A percentile compares a stretch with the other conserved stretches of the same genome.
These are phyloP conservation scores for Drosera capensis DNA, from an alignment of 148 eudicot species.

Conservation along the genomic window DNA sequence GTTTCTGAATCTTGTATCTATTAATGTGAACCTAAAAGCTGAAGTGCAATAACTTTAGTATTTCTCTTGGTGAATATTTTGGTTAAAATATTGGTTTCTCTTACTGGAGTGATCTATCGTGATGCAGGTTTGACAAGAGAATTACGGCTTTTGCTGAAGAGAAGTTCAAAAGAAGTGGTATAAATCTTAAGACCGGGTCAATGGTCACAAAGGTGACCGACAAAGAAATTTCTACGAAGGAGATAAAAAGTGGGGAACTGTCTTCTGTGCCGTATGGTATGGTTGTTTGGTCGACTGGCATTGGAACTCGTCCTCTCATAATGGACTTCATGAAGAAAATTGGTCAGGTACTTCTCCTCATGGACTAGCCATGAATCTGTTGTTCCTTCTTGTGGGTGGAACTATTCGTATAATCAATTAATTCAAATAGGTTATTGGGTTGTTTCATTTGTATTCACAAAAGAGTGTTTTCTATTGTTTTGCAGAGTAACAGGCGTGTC, in stretches of 20 bases:
- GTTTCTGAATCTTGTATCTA: too few relatives aligned
- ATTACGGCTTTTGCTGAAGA: constrained; percentile 51
- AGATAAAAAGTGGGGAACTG: constrained; percentile 16
- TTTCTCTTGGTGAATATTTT: too few relatives aligned
- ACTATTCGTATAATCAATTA: too few relatives aligned
- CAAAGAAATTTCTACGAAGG: constrained; percentile 25
- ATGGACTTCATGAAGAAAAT: constrained; percentile 47
- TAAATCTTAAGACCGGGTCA: constrained; percentile 31
- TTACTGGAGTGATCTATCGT: too few relatives aligned
- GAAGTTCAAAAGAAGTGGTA: constrained; percentile 51
- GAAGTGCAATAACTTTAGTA: too few relatives aligned
- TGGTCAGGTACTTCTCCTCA: constrained; percentile 21
- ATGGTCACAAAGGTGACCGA: constrained; percentile 35
- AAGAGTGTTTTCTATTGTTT: not conserved
- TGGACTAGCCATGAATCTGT: not conserved
- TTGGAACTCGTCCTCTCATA: constrained; percentile 49
- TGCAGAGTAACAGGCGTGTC: constrained; percentile 52
- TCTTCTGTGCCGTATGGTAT: constrained; percentile 41
- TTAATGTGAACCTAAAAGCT: too few relatives aligned
- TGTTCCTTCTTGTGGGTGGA: not conserved
- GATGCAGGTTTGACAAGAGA: constrained; percentile 58
- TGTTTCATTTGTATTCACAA: not conserved
- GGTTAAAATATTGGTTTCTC: not conserved
- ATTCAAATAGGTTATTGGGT: too few relatives aligned
- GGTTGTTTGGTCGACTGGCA: constrained; percentile 70